These are phyloP conservation scores for Fomitopsis palustris DNA, from an alignment of 1,284 basidiomycete species.

Conservation along the genomic window DNA sequence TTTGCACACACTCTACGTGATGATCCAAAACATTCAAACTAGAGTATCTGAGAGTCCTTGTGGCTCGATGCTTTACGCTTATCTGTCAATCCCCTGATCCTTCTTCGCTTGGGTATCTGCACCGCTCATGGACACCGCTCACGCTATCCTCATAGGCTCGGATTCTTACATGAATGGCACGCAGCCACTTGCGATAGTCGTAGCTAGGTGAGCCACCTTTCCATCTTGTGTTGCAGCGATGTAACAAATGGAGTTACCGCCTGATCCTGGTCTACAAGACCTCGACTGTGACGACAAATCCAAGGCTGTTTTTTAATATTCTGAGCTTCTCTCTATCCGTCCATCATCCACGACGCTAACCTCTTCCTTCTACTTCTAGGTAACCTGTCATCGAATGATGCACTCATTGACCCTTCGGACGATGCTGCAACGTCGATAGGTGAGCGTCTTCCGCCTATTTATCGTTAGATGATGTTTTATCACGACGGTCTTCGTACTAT, in stretches of 20 bases:
- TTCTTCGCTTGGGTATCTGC: constrained; percentile 8
- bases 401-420: not conserved
- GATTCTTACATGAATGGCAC: not conserved
- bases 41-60: constrained; percentile 76
- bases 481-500: constrained; percentile 88
- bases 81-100: constrained; percentile 66
- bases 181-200: not conserved
- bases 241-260: constrained; percentile 72
- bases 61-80: constrained; percentile 61
- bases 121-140: not conserved
- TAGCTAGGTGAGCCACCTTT: not conserved
- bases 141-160: not conserved
- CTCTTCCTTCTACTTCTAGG: not conserved
- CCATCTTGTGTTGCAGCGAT: constrained; percentile 13
- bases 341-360: constrained; percentile 5
- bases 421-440: not conserved
- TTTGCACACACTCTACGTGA: constrained; percentile 25
- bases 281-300: constrained; percentile 58
- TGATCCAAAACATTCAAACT: constrained; percentile 77
- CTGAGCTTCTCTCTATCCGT: constrained; percentile 34
- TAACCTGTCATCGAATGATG: not conserved
- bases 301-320: constrained; percentile 68
- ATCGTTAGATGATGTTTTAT: constrained; percentile 51
- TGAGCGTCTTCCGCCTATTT: not conserved
- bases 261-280: constrained; percentile 46